Base-by-base conservation (phyloP, 1,284 basidiomycete species). In the Kwoniella shivajii region DNA sequence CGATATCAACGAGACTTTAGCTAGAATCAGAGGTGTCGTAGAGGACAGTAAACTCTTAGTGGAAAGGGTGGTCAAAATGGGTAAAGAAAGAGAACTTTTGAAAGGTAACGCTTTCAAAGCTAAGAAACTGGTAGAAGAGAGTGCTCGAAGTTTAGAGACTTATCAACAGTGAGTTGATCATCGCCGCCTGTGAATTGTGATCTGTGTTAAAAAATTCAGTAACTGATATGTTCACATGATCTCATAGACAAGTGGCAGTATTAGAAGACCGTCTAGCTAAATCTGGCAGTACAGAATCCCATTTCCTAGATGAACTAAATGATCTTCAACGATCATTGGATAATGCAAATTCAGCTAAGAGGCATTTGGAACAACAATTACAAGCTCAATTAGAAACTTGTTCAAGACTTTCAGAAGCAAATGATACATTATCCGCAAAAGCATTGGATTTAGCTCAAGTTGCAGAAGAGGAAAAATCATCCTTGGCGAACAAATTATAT, bases 41-140 rank as follows among this genome's bases (percentile, higher is more conserved):
- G 80, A 83, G 42, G 92, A 94, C 74, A 90, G 92, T 66, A 84
- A 85, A 20, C 82, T 88, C 13, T 76, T 95, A 61, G 88, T 92
- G 63, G 90, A 91, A 73, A 84, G 91, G 43, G 79, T 92, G 48
- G 80, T 91, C 51, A 84, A 89, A 27, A 89, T 90, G 66, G 90
- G 89, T 1, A 86, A 89, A 73, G 89, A 90, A 50, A 88, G 92
- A 63, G 91, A 93, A 66, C 70, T 92, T 62, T 82, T 92, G 62
- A 92, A 91, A 82, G 88, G 87, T 77, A 94, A 94, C 71, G 91
- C 91, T 18, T 88, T 89, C 65, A 83, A 89, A 47, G 91, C 91
- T 11, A 89, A 92, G 80, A 90, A 90, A 74, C 82, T 95, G 24
- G 90, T 90, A 1, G 85, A 87, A 72, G 90, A 92, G 56, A 88